Percentiles rank a stretch among this genome's conserved stretches.
These are phyloP conservation scores for Posidonia australis DNA, from an alignment of 106 monocot species.

Conservation along the genomic window DNA sequence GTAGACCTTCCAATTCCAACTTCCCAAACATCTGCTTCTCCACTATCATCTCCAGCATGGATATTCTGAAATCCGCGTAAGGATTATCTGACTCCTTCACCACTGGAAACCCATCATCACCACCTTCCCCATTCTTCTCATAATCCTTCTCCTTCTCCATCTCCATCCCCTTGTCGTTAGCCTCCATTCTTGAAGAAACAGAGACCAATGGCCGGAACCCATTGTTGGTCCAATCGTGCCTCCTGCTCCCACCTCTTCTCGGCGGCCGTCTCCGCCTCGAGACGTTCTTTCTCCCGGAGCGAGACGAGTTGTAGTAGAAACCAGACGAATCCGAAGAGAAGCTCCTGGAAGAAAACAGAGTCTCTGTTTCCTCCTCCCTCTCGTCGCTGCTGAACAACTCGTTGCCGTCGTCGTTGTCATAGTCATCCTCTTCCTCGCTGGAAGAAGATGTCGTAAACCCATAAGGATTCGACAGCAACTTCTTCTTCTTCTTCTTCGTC, in stretches of 20 bases:
- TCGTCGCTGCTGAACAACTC: conserved; percentile 28
- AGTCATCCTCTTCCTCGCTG: background rate
- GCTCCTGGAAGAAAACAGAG: conserved; percentile 56
- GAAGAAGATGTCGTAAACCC: conserved; percentile 42
- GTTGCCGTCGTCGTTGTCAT: conserved; percentile 19
- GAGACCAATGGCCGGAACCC: conserved; percentile 49
- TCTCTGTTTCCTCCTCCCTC: conserved; percentile 28
- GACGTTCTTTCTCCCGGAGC: background rate
- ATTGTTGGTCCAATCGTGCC: background rate
- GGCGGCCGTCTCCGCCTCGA: background rate
- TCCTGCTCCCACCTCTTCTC: background rate
- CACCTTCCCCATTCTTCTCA: conserved; percentile 3
- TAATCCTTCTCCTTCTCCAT: background rate
- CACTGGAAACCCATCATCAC: conserved; percentile 24
- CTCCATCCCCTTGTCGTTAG: background rate
- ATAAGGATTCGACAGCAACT: conserved; percentile 25
- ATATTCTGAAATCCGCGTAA: conserved; percentile 39
- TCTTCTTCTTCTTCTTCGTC: conserved; percentile 11
- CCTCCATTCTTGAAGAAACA: background rate
- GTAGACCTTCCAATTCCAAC: conserved; percentile 29
- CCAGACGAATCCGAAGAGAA: conserved; percentile 70
- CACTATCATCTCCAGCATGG: conserved; percentile 67
- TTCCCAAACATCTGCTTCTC: conserved; percentile 34
- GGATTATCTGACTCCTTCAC: conserved; percentile 48
- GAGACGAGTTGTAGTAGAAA: conserved; percentile 34